Base-by-base conservation (phyloP, 192 early-diverging fungal genomes). In the Backusella parvicylindrica region DNA sequence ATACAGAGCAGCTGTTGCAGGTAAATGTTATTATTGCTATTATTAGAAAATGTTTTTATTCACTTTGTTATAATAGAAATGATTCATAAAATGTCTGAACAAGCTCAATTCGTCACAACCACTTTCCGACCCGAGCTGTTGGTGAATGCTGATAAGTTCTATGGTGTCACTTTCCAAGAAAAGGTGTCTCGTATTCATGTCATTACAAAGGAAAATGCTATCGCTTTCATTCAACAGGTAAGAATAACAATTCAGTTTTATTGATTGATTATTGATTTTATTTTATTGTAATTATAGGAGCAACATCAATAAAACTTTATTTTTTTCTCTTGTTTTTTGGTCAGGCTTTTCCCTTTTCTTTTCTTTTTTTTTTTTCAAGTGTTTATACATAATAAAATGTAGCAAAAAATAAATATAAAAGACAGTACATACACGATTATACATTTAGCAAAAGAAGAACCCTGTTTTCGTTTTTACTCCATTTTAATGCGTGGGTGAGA, bases 51-150 rank as follows among this genome's bases (percentile, higher is more conserved):
- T n/a, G n/a, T n/a, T n/a, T n/a, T n/a, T 18, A 37, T 30, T 35
- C 49, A 38, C 23, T 47, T 50, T 67, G 41, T 13, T 38, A 36
- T 36, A 60, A 50, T 36, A 84, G 82, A 87, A 38, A 98, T 98
- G 98, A 93, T 99, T 79, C 90, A 98, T 74, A 89, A 90, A 64
- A 89, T 99, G 49, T 90, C 92, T 53, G 86, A 89, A 35, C 83
- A 87, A 32, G 96, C 93, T 6, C 98, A 99, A 82, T 99, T 99
- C 79, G 97, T 98, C 68, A 97, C 95, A 6, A 99, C 98, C 13
- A 99, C 98, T 1, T 99, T 99, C 91, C 88, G 98, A 13, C 95
- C 98, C 2, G 98, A 99, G 80, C 87, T 98, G 84, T 85, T 99
- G 56, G 92, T 85, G 6, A 86, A 95, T 71, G 95, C 95, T 0